These are phyloP conservation scores for Mycena pura DNA, from an alignment of 768 basidiomycete species.

Conservation along the genomic window DNA sequence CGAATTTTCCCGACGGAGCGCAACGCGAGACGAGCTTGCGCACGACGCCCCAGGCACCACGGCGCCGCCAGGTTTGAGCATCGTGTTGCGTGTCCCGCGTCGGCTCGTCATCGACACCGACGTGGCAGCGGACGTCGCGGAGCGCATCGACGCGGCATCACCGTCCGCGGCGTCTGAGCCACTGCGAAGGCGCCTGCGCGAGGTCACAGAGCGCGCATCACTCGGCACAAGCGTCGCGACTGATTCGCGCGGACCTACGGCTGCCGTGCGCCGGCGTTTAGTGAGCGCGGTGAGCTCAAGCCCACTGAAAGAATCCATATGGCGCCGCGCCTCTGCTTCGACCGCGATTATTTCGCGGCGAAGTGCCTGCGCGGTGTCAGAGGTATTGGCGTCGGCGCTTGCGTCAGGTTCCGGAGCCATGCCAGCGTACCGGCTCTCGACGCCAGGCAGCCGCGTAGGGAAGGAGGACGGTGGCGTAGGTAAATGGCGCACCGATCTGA, in stretches of 20 bases:
- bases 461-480: conserved; percentile 70
- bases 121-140: conserved; percentile 59
- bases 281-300: conserved; percentile 75
- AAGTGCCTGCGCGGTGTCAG: conserved; percentile 68
- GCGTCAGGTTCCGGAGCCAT: conserved; percentile 38
- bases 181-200: conserved; percentile 36
- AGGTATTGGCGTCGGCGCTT: conserved; percentile 60
- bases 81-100: conserved; percentile 34
- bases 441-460: conserved; percentile 43
- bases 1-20: conserved; percentile 63
- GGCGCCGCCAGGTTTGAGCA: conserved; percentile 40
- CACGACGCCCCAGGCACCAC: conserved; percentile 18
- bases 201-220: conserved; percentile 29
- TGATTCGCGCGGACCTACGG: conserved; percentile 35
- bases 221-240: conserved; percentile 44
- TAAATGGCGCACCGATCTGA: conserved; percentile 53
- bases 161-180: conserved; percentile 49
- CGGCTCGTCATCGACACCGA: conserved; percentile 52
- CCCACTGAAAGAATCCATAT: conserved; percentile 83
- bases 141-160: conserved; percentile 60
- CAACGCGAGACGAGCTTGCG: conserved; percentile 36
- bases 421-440: conserved; percentile 46
- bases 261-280: conserved; percentile 47
- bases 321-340: conserved; percentile 71
- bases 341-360: conserved; percentile 70